Conservation (phyloP, 2,329 filamentous ascomycete genomes). For the Fusarium siculi region DNA sequence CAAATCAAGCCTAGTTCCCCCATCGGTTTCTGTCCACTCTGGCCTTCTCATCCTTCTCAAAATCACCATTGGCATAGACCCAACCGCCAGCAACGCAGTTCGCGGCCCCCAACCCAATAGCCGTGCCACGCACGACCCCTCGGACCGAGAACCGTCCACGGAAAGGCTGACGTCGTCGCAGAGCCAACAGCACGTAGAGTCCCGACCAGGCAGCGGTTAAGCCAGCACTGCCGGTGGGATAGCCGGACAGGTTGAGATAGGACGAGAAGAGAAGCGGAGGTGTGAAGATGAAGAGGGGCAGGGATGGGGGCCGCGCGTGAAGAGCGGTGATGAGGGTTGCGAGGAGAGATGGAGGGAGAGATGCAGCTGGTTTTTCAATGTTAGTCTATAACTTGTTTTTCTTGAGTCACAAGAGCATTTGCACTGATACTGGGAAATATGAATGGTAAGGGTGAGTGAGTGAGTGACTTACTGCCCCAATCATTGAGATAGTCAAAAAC, state of each 20-base stretch:
- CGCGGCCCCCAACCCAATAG: slow-evolving; percentile 60
- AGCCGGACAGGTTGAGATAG: slow-evolving; percentile 70
- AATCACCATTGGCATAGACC: slow-evolving; percentile 63
- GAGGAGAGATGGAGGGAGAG: slow-evolving; percentile 64
- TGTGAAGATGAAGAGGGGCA: slow-evolving; percentile 64
- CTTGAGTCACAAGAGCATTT: background rate
- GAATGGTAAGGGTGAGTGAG: background rate
- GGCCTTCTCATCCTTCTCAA: slow-evolving; percentile 60
- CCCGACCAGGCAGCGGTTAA: slow-evolving; percentile 67
- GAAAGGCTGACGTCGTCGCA: slow-evolving; percentile 58
- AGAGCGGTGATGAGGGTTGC: slow-evolving; percentile 67
- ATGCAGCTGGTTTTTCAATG: slow-evolving; percentile 56
- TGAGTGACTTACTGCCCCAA: slow-evolving; percentile 61
- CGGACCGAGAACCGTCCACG: slow-evolving; percentile 58
- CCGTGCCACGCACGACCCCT: slow-evolving; percentile 61
- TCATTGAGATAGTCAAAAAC: slow-evolving; percentile 52
- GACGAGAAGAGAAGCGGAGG: slow-evolving; percentile 65
- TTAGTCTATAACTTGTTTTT: slow-evolving; percentile 12
- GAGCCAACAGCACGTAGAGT: slow-evolving; percentile 65
- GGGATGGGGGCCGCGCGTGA: slow-evolving; percentile 63
- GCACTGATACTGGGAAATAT: background rate
- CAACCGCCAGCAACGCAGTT: slow-evolving; percentile 63
- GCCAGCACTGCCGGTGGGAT: slow-evolving; percentile 66
- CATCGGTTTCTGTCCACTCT: slow-evolving; percentile 63
- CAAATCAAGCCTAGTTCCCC: slow-evolving; percentile 45